phyloP scores from a whole-genome alignment of 192 early-diverging fungal genomes.

The Funneliformis geosporum region DNA sequence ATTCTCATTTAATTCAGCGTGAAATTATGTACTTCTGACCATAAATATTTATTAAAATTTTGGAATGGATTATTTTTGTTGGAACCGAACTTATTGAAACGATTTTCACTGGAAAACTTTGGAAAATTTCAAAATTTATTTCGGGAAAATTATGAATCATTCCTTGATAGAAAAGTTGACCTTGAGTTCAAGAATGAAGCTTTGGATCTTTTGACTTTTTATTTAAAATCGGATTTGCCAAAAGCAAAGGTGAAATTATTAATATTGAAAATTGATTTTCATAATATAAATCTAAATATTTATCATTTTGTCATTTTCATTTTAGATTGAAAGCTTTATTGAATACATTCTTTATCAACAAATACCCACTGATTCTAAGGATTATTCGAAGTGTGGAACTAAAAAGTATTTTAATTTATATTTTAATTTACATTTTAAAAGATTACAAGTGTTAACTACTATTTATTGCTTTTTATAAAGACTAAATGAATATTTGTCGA shows the following conservation, averaged over 20 bases:
- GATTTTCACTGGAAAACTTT: conserved; percentile 34
- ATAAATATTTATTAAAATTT: conserved; percentile 40
- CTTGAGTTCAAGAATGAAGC: conserved; percentile 47
- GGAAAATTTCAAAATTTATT: conserved; percentile 41
- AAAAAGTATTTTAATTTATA: not conserved
- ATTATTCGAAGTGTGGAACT: not conserved
- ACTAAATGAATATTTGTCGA: conserved; percentile 54
- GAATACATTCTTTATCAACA: not conserved
- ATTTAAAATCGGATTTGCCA: conserved; percentile 37
- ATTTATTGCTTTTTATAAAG: conserved; percentile 27
- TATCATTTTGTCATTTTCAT: not conserved
- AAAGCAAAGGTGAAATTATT: conserved; percentile 31
- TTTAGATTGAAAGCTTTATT: not conserved
- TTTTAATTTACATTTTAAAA: not conserved
- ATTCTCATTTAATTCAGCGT: not conserved
- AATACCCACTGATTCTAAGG: not conserved
- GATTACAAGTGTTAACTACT: not conserved
- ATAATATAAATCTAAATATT: not conserved
- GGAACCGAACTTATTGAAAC: conserved; percentile 44
- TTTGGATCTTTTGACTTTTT: conserved; percentile 52
- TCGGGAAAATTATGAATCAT: conserved; percentile 40
- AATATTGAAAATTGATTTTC: not conserved
- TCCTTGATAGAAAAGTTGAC: conserved; percentile 39
- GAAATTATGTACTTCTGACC: conserved; percentile 4
- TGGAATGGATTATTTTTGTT: conserved; percentile 54